Base-by-base conservation (phyloP, 1,284 basidiomycete species). In the Cryptococcus sp. region DNA sequence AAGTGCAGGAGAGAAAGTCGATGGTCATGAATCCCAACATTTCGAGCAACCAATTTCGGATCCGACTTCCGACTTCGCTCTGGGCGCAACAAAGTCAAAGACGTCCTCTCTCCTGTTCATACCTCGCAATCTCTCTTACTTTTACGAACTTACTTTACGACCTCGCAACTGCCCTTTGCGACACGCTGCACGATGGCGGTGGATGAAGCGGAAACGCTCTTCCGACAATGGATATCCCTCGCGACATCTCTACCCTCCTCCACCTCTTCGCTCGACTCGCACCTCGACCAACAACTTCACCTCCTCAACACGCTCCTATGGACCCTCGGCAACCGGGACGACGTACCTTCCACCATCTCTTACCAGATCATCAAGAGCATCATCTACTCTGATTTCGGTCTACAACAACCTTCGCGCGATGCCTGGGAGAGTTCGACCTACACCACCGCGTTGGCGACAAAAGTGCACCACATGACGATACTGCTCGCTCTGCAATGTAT, bases 381-480 rank as follows among this genome's bases (percentile, higher is more conserved):
- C 7, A 19, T 51, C 16, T 28, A 18, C 5, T 36, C 21, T 21
- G 28, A 37, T 1, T 70, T 70, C 33, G 69, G 66, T 24, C 66
- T 61, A 1, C 50, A 41, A 3, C 69, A 72, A 50, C 61, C 65
- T 1, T 65, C 65, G 41, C 51, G 58, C 21, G 65, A 69, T 23
- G 48, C 66, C 19, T 69, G 69, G 66, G 62, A 64, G 32, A 35
- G 43, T n/a, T 60, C 66, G 47, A 9, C 41, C 5, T 62, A 64
- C 43, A 57, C 57, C 28, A 53, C 60, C 33, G 46, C 51, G 10
- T 42, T 67, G 2, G 48, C 54, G 9, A 42, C 43, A 10, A 52
- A 65, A 3, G 66, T 72, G 43, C 59, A 64, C n/a, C 66, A 69
- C 51, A 44, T 62, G 12, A 50, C 62, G 12, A 37, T 70, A 5